Evolutionary conservation across 2,329 filamentous ascomycete species (phyloP).

Genomic region (Orbilia brochopaga): DNA sequence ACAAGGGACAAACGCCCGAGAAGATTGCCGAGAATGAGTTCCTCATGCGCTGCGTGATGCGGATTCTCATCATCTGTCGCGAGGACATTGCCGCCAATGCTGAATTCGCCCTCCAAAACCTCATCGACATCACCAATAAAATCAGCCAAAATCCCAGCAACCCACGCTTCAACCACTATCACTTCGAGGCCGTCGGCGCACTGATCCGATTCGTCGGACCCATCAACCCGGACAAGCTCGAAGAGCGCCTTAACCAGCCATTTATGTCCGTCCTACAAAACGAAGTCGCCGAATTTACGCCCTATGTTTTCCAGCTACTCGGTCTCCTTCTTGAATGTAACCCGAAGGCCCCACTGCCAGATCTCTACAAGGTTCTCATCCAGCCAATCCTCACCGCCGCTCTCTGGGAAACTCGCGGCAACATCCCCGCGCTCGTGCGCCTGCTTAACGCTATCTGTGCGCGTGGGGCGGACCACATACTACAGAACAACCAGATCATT

Average conservation of each 20-base stretch:
- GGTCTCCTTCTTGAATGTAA: constrained; percentile 88
- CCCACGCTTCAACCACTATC: constrained; percentile 96
- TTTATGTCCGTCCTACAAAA: constrained; percentile 67
- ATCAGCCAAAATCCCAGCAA: constrained; percentile 97
- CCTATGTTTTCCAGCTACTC: constrained; percentile 95
- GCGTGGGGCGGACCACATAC: constrained; percentile 73
- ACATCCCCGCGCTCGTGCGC: constrained; percentile 87
- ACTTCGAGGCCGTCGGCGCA: constrained; percentile 92
- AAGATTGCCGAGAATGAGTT: constrained; percentile 99
- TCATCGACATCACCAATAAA: constrained; percentile 86
- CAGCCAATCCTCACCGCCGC: constrained; percentile 77
- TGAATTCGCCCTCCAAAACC: constrained; percentile 79
- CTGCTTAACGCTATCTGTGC: constrained; percentile 83
- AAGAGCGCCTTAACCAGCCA: constrained; percentile 79
- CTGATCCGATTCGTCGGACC: constrained; percentile 78
- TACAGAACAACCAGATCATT: constrained; percentile 77
- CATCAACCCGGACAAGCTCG: constrained; percentile 73
- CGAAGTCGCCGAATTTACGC: constrained; percentile 75
- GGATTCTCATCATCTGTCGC: constrained; percentile 90
- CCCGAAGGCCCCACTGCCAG: constrained; percentile 75
- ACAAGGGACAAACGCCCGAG: constrained; percentile 79
- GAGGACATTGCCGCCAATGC: constrained; percentile 76
- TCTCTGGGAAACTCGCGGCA: constrained; percentile 90
- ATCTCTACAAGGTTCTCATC: constrained; percentile 80
- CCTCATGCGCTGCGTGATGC: constrained; percentile 97